phyloP scores from a whole-genome alignment of 106 monocot genomes.

The Gastrodia elata region DNA sequence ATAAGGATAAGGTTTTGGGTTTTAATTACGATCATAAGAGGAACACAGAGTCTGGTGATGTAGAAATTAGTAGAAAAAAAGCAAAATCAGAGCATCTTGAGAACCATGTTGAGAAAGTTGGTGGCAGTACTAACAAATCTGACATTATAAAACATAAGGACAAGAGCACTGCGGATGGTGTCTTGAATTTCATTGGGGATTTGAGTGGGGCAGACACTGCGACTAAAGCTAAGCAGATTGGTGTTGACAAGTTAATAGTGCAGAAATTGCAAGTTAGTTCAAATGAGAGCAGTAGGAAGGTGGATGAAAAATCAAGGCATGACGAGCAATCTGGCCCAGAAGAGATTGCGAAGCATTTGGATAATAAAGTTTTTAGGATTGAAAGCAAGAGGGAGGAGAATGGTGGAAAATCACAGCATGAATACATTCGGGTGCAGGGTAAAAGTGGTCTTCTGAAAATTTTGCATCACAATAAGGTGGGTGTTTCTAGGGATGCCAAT shows the following conservation, averaged over 20 bases:
- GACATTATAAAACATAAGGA: not conserved
- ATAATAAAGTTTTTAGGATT: not conserved
- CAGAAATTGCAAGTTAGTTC: not conserved
- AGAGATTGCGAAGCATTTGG: not conserved
- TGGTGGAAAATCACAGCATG: not conserved
- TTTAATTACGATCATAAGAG: not conserved
- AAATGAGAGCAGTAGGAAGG: not conserved
- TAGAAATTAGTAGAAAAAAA: not conserved
- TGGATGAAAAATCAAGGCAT: not conserved
- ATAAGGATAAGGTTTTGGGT: not conserved
- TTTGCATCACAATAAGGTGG: not conserved
- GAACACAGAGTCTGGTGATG: not conserved
- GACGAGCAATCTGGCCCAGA: not conserved
- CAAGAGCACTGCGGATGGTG: not conserved
- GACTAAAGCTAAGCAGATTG: not conserved
- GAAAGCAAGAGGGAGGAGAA: not conserved
- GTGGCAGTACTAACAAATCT: not conserved
- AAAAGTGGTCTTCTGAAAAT: slow-evolving; percentile 7
- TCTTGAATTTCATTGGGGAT: too few species aligned
- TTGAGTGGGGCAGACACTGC: not conserved
- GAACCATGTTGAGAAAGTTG: not conserved
- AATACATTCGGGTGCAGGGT: slow-evolving; percentile 4
- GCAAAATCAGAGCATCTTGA: not conserved
- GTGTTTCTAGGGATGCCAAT: not conserved
- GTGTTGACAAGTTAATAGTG: not conserved